Evolutionary conservation across 257 asterid species (phyloP).

Genomic region (Solanum virginianum): DNA sequence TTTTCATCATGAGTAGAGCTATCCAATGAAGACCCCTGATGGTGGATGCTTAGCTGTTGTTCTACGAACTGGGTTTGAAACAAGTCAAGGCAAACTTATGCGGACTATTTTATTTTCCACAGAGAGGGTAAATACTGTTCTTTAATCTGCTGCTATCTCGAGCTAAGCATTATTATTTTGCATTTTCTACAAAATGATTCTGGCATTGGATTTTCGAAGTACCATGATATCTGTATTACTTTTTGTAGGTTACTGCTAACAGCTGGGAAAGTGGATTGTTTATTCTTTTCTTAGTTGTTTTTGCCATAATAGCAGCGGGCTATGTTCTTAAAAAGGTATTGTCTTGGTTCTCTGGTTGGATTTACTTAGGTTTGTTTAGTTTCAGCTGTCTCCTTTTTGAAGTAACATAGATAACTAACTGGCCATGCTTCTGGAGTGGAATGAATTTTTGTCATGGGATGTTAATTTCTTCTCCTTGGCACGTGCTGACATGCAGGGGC

Average conservation of each 20-base stretch:
- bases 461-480: background rate
- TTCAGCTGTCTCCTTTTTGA: background rate
- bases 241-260: conserved; percentile 85
- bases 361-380: background rate
- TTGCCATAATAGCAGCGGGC: conserved; percentile 96
- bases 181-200: background rate
- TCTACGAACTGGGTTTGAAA: conserved; percentile 94
- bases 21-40: conserved; percentile 87
- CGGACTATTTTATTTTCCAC: conserved; percentile 96
- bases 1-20: conserved; percentile 38
- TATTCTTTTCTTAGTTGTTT: conserved; percentile 81
- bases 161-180: background rate
- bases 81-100: conserved; percentile 99
- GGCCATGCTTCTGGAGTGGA: background rate
- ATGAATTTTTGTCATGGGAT: background rate
- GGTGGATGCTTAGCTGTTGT: conserved; percentile 98
- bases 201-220: background rate
- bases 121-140: conserved; percentile 61
- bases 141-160: conserved; percentile 5
- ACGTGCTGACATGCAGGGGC: conserved; percentile 52
- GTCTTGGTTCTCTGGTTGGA: background rate
- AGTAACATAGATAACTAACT: background rate
- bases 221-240: background rate
- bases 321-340: conserved; percentile 91
- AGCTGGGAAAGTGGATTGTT: conserved; percentile 99